phyloP scores from a whole-genome alignment of 257 asterid genomes.

The Jacaranda copaia region DNA sequence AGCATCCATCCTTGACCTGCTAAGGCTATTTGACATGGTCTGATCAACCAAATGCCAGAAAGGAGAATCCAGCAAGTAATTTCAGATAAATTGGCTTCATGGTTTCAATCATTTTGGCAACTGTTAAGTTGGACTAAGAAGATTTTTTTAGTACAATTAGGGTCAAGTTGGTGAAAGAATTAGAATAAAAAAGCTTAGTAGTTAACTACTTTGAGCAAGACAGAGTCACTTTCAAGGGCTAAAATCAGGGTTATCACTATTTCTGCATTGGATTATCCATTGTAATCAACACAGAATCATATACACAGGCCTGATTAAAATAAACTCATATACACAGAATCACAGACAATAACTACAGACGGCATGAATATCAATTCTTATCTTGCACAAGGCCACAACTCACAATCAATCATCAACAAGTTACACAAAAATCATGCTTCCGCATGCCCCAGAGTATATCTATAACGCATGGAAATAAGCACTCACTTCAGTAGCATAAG shows the following conservation, averaged over 20 bases:
- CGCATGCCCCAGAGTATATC: neutral
- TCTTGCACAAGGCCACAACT: neutral
- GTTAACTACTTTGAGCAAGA: neutral
- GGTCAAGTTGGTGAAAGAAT: conserved; percentile 5
- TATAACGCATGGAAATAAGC: neutral
- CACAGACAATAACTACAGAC: neutral
- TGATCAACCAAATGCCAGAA: conserved; percentile 16
- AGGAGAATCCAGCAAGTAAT: neutral
- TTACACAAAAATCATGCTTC: neutral
- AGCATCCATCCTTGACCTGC: neutral
- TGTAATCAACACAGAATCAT: no score
- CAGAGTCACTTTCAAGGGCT: conserved; percentile 15
- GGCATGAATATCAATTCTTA: no score
- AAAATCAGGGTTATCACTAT: neutral
- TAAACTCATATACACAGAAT: neutral
- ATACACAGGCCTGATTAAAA: neutral
- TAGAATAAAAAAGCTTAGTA: neutral
- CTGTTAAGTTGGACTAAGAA: conserved; percentile 14
- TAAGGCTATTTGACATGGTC: conserved; percentile 28
- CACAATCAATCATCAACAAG: neutral
- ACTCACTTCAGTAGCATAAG: neutral
- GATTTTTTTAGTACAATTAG: neutral
- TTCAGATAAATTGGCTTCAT: neutral
- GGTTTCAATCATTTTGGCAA: neutral
- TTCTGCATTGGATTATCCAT: neutral